Conservation (phyloP, 1,139 yeast species). For the Ogataea hybrid region DNA sequence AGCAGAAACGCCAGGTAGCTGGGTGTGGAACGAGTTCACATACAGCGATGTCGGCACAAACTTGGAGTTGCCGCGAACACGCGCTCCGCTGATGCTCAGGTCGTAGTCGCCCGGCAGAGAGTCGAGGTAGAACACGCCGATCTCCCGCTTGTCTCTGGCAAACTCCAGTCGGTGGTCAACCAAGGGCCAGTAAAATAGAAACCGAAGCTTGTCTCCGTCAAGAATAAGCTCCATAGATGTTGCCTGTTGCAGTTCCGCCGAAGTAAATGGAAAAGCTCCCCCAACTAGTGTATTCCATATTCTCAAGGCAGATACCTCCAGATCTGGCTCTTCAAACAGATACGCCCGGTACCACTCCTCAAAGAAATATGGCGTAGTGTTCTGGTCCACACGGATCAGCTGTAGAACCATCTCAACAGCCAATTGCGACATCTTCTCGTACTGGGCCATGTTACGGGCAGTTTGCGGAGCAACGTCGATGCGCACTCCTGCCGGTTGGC, state of each 20-base stretch:
- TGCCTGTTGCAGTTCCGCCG: slow-evolving; percentile 12
- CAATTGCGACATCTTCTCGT: slow-evolving; percentile 16
- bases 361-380: slow-evolving; percentile 18
- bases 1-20: no score
- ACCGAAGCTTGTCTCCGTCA: slow-evolving; percentile 12
- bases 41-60: no score
- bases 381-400: slow-evolving; percentile 31
- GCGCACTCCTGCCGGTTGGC: slow-evolving; percentile 18
- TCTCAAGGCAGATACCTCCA: slow-evolving; percentile 6
- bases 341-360: slow-evolving; percentile 26
- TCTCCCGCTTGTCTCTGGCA: no score
- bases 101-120: no score
- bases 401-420: slow-evolving; percentile 16
- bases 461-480: slow-evolving; percentile 29
- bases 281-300: slow-evolving; percentile 21
- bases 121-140: no score
- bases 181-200: no score
- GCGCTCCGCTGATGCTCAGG: no score
- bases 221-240: slow-evolving; percentile 23
- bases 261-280: slow-evolving; percentile 15
- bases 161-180: no score
- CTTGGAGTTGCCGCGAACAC: no score
- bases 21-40: no score
- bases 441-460: slow-evolving; percentile 19
- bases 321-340: slow-evolving; percentile 8